Percentiles rank a stretch among this genome's conserved stretches.
Conservation (phyloP, 225 moss, liverwort and hornwort genomes). For the Polytrichum formosum region DNA sequence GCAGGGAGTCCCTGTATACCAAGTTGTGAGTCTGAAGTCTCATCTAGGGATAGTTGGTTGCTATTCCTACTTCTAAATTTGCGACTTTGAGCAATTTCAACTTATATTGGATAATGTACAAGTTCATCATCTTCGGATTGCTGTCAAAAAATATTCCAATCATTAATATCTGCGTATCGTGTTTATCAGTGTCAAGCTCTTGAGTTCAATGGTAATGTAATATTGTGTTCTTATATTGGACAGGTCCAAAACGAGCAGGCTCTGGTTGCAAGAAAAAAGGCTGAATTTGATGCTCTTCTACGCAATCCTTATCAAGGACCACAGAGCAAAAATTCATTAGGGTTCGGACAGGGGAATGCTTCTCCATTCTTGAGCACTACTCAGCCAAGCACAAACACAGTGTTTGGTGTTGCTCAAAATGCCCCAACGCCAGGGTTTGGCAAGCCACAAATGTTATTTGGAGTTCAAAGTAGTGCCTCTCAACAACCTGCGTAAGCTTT, state of each 20-base stretch:
- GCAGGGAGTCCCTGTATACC: slow-evolving; percentile 66
- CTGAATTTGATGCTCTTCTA: slow-evolving; percentile 72
- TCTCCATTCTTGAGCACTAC: slow-evolving; percentile 57
- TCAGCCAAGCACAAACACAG: slow-evolving; percentile 25
- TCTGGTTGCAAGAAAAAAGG: slow-evolving; percentile 63
- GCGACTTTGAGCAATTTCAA: too few relatives aligned
- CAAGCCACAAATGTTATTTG: slow-evolving; percentile 44
- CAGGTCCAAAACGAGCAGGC: slow-evolving; percentile 82
- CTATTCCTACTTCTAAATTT: neutral
- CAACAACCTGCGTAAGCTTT: slow-evolving; percentile 31
- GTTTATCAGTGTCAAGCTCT: too few relatives aligned
- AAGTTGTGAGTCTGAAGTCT: slow-evolving; percentile 53
- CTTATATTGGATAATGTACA: too few relatives aligned
- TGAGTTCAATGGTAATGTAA: neutral
- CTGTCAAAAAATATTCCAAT: too few relatives aligned
- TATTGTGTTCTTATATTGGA: slow-evolving; percentile 14
- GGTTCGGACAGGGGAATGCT: slow-evolving; percentile 38
- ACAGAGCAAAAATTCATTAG: slow-evolving; percentile 32
- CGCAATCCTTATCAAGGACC: slow-evolving; percentile 78
- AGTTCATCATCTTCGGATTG: too few relatives aligned
- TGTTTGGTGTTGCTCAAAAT: slow-evolving; percentile 31
- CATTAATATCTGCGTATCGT: too few relatives aligned
- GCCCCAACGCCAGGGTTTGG: slow-evolving; percentile 27
- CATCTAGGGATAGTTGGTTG: neutral
- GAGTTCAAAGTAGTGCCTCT: slow-evolving; percentile 28